Evolutionary conservation across 139 green algal species (phyloP).

Genomic region (Edaphochlamys debaryana): DNA sequence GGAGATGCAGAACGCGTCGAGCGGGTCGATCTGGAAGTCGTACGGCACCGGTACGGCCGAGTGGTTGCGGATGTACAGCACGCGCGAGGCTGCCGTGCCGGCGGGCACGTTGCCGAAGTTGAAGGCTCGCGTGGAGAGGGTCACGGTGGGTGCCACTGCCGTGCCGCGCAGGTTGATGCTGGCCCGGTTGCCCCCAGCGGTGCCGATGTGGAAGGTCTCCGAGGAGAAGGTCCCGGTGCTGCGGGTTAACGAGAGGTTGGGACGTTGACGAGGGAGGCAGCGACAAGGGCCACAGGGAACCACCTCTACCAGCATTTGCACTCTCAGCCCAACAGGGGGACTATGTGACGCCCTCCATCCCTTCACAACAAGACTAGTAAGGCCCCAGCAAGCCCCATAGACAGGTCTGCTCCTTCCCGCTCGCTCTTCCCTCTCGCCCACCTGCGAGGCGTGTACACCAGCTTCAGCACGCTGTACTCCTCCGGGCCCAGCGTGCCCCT

Average conservation of each 20-base stretch:
- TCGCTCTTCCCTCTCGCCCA: no score
- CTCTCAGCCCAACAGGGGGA: no score
- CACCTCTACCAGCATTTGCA: no score
- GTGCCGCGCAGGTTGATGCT: conserved; percentile 56
- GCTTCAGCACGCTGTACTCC: conserved; percentile 59
- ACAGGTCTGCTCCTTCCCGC: no score
- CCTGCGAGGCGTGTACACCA: conserved; percentile 69
- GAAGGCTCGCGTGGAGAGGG: conserved; percentile 55
- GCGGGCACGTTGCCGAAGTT: conserved; percentile 70
- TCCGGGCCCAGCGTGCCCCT: conserved; percentile 61
- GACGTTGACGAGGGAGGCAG: no score
- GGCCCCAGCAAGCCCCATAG: no score
- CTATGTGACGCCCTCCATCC: no score
- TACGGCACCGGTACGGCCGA: conserved; percentile 55
- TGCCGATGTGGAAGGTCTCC: conserved; percentile 65
- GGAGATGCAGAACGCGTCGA: conserved; percentile 65
- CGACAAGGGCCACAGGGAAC: no score
- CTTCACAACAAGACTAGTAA: no score
- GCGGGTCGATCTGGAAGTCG: conserved; percentile 65
- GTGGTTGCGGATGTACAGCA: conserved; percentile 75
- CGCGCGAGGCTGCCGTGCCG: conserved; percentile 41
- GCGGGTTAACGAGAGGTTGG: no score
- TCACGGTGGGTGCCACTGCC: conserved; percentile 59
- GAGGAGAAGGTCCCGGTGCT: conserved; percentile 65
- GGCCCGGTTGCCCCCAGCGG: conserved; percentile 66